phyloP scores from a whole-genome alignment of 441 rosid genomes.

The Bruguiera hainesii region DNA sequence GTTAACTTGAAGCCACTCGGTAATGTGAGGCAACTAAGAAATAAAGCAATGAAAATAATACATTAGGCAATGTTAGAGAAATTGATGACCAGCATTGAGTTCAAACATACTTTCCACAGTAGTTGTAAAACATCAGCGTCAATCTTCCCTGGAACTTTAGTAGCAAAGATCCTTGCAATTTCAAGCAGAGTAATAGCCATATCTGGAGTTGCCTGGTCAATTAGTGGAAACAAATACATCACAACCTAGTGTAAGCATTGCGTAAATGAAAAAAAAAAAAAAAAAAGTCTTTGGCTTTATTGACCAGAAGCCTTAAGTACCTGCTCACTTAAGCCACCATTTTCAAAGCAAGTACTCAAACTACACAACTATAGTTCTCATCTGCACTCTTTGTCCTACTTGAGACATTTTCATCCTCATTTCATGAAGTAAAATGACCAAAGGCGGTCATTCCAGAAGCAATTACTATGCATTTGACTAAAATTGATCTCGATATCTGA shows the following conservation, averaged over 20 bases:
- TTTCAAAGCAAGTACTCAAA: no score
- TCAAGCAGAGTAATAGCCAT: constrained; percentile 99
- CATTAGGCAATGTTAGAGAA: background rate
- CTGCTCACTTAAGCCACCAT: no score
- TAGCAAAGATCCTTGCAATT: constrained; percentile 98
- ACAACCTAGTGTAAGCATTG: background rate
- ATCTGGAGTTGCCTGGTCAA: constrained; percentile 91
- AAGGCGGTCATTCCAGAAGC: no score
- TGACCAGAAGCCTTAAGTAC: no score
- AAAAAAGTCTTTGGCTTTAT: background rate
- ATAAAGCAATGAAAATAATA: background rate
- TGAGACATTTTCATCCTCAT: no score
- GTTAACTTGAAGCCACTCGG: no score
- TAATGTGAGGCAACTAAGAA: background rate
- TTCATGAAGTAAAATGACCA: no score
- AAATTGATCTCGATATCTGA: no score
- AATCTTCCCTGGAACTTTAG: constrained; percentile 99
- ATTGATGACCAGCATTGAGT: background rate
- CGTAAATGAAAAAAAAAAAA: background rate
- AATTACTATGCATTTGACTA: no score
- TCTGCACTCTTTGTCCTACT: no score
- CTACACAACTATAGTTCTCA: no score
- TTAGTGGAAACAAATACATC: background rate
- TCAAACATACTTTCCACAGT: constrained; percentile 83
- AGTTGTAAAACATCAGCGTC: constrained; percentile 98